Conservation (phyloP, 73 alveolate genomes). For the Paramecium octaurelia region DNA sequence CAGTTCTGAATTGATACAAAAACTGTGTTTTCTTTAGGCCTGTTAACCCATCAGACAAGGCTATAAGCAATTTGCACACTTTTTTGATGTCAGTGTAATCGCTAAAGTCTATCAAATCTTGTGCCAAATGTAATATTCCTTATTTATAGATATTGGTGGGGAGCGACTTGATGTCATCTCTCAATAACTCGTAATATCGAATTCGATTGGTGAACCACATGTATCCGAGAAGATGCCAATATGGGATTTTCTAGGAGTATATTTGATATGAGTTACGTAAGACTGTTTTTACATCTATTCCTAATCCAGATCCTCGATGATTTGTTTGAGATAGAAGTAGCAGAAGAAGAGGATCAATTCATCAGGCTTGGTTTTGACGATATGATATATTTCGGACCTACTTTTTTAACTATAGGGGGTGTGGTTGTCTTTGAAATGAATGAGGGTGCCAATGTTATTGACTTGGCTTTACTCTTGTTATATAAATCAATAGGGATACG, state of each 20-base stretch:
- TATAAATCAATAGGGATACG: not conserved
- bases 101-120: not conserved
- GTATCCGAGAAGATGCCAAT: slow-evolving; percentile 35
- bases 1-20: slow-evolving; percentile 19
- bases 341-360: slow-evolving; percentile 6
- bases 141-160: not conserved
- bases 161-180: not conserved
- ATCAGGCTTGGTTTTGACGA: not conserved
- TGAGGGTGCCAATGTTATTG: slow-evolving; percentile 5
- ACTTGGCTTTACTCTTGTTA: not conserved
- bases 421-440: slow-evolving; percentile 19
- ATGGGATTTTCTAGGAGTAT: not conserved
- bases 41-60: not conserved
- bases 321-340: slow-evolving; percentile 30
- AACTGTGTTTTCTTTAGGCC: slow-evolving; percentile 12
- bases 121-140: not conserved
- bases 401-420: not conserved
- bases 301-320: not conserved
- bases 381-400: not conserved
- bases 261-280: not conserved
- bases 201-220: slow-evolving; percentile 25
- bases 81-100: not conserved
- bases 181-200: not conserved
- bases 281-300: not conserved
- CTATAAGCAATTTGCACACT: not conserved